Conservation (phyloP, 2,329 filamentous ascomycete species). For the Colletotrichum sp. region DNA sequence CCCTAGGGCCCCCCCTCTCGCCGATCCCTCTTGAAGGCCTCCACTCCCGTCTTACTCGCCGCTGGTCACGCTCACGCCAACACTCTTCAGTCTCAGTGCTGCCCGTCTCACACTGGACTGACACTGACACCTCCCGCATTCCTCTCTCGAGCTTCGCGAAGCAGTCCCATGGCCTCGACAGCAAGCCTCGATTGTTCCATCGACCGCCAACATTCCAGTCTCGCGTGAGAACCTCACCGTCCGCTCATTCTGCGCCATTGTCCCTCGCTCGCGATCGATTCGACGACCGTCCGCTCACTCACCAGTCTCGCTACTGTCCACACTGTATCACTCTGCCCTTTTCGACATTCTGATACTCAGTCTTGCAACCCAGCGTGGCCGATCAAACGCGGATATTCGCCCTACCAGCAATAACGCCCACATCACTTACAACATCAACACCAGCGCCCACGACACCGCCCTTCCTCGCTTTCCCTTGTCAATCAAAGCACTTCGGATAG, state of each 20-base stretch:
- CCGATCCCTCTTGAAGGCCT: constrained; percentile 19
- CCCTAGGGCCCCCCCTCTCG: not conserved
- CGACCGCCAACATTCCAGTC: not conserved
- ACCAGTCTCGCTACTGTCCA: not conserved
- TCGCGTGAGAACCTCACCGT: not conserved
- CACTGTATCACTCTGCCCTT: not conserved
- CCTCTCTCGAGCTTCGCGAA: constrained; percentile 8
- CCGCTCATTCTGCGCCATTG: not conserved
- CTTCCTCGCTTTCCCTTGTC: not conserved
- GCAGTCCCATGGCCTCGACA: constrained; percentile 8
- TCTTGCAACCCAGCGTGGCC: constrained; percentile 13
- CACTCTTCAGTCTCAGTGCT: not conserved
- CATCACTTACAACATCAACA: not conserved
- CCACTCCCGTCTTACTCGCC: constrained; percentile 9
- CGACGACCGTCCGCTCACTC: not conserved
- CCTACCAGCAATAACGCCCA: not conserved
- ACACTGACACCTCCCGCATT: not conserved
- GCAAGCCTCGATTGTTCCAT: not conserved
- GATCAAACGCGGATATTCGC: constrained; percentile 20
- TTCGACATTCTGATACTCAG: constrained; percentile 18
- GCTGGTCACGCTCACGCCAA: not conserved
- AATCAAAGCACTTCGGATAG: not conserved
- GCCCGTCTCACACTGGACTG: not conserved
- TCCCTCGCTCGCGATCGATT: not conserved
- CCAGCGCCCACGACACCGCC: not conserved